Conservation (phyloP, 2,329 filamentous ascomycete species). For the Fusarium proliferatum region DNA sequence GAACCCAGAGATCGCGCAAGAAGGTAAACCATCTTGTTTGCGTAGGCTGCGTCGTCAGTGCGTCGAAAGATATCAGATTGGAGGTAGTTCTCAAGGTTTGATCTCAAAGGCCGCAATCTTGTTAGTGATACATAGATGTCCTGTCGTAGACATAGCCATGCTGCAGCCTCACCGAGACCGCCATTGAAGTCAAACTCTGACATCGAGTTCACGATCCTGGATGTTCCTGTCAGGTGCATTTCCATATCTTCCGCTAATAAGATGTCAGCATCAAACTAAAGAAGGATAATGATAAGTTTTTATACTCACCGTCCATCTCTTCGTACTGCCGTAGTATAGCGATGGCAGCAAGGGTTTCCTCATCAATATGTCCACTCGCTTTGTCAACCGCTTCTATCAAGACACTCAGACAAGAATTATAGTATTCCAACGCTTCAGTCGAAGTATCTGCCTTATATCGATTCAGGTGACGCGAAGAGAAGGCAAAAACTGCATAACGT, state of each 20-base stretch:
- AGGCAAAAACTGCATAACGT: not conserved
- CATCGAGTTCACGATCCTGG: constrained; percentile 1
- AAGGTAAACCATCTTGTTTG: not conserved
- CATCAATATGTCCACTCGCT: not conserved
- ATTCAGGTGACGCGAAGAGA: not conserved
- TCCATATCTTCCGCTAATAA: not conserved
- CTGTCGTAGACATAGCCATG: not conserved
- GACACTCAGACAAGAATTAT: not conserved
- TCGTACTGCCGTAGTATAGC: constrained; percentile 4
- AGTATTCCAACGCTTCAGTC: not conserved
- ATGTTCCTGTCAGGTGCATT: constrained; percentile 3
- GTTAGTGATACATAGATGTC: not conserved
- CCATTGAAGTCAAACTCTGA: constrained; percentile 1
- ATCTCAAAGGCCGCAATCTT: not conserved
- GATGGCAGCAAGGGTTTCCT: not conserved
- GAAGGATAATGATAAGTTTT: not conserved
- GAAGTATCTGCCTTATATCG: not conserved
- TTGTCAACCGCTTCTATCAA: constrained; percentile 1
- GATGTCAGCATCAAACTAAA: not conserved
- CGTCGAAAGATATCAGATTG: not conserved
- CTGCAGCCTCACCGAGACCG: not conserved
- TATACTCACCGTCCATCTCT: not conserved
- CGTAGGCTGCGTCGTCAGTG: not conserved
- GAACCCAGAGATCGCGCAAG: not conserved
- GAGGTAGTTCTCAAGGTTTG: not conserved